Conservation (phyloP, 768 basidiomycete genomes). For the Leccinum subgranulosum region DNA sequence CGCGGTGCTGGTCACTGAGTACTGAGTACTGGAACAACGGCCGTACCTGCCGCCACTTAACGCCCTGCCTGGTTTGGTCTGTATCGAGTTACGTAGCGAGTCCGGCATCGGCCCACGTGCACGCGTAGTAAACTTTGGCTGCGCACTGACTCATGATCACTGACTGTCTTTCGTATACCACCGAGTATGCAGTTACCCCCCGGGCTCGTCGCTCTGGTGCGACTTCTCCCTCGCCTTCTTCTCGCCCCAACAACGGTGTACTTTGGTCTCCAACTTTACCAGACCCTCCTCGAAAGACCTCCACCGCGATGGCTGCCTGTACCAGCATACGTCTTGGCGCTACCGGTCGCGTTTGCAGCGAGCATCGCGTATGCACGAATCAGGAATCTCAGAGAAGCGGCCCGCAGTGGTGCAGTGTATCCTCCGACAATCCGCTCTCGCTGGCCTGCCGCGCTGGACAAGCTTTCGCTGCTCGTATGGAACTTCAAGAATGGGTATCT, state of each 20-base stretch:
- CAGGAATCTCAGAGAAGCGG: slow-evolving; percentile 41
- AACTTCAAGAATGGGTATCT: slow-evolving; percentile 46
- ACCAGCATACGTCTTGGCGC: slow-evolving; percentile 20
- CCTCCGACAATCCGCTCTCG: slow-evolving; percentile 38
- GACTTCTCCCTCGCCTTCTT: slow-evolving; percentile 27
- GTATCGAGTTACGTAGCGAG: no score
- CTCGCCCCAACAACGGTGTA: slow-evolving; percentile 17
- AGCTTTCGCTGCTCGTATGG: slow-evolving; percentile 37
- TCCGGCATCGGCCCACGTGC: no score
- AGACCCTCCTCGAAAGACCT: neutral
- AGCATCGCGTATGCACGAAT: slow-evolving; percentile 42
- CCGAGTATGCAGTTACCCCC: slow-evolving; percentile 23
- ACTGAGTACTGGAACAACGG: no score
- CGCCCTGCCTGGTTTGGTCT: no score
- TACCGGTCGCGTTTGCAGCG: slow-evolving; percentile 21
- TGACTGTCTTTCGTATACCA: no score
- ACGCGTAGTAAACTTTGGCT: no score
- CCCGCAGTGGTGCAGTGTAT: slow-evolving; percentile 43
- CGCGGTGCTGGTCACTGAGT: no score
- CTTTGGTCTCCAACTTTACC: slow-evolving; percentile 10
- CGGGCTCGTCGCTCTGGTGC: slow-evolving; percentile 31
- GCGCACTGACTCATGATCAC: no score
- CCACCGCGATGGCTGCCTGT: slow-evolving; percentile 12
- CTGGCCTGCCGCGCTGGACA: slow-evolving; percentile 45
- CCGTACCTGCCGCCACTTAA: no score